Evolutionary conservation across 495 filamentous ascomycete genomes (phyloP).

Genomic region (Penicillium silybi): DNA sequence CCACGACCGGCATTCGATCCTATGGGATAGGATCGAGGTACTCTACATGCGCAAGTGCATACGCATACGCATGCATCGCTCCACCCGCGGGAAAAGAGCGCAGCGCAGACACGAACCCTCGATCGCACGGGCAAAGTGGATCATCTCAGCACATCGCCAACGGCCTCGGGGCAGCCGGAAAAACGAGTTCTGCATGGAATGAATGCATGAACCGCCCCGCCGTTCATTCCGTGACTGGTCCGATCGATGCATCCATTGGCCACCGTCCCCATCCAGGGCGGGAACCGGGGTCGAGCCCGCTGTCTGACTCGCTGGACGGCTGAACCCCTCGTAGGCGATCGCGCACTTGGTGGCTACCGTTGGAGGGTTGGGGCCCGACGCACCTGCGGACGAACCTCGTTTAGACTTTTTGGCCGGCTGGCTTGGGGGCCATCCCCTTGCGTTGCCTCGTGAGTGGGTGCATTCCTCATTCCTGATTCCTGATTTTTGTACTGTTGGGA

Average conservation of each 20-base stretch:
- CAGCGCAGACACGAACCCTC: not conserved
- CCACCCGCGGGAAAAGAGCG: too few species aligned
- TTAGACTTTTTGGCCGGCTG: too few species aligned
- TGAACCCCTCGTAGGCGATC: conserved; percentile 1
- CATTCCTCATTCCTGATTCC: too few species aligned
- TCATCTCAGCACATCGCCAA: not conserved
- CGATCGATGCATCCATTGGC: conserved; percentile 15
- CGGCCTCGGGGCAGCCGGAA: too few species aligned
- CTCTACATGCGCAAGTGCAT: too few species aligned
- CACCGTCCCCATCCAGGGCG: not conserved
- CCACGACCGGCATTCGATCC: too few species aligned
- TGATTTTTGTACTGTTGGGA: too few species aligned
- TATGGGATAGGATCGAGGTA: too few species aligned
- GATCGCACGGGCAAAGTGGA: not conserved
- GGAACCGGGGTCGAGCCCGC: not conserved
- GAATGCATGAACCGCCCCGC: conserved; percentile 13
- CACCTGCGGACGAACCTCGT: conserved; percentile 22
- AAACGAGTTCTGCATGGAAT: not conserved
- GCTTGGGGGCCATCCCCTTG: too few species aligned
- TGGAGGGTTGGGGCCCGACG: conserved; percentile 14
- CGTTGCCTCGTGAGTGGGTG: too few species aligned
- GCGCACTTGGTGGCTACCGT: conserved; percentile 12
- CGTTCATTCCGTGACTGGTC: conserved; percentile 29
- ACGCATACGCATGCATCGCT: too few species aligned
- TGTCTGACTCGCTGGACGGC: not conserved